phyloP scores from a whole-genome alignment of 2,329 filamentous ascomycete species.

The Dothistroma septosporum region DNA sequence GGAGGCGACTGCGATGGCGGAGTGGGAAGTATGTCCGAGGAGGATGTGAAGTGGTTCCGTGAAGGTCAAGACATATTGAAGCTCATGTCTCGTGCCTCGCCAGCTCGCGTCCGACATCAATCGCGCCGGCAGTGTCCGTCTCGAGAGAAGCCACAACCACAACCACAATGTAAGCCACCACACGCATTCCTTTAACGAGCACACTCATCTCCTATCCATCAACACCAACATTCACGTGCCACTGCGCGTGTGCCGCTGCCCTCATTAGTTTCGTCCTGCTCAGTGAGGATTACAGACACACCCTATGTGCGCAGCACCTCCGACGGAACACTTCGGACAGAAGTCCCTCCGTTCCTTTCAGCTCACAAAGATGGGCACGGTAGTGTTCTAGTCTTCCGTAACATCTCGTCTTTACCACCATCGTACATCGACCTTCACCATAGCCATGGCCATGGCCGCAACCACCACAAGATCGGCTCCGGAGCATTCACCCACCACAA shows the following conservation, averaged over 20 bases:
- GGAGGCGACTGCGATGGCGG: neutral
- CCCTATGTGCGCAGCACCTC: neutral
- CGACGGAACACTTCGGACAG: neutral
- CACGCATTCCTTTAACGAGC: no score
- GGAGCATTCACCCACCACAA: neutral
- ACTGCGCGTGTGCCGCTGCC: neutral
- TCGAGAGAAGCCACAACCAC: neutral
- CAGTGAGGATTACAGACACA: neutral
- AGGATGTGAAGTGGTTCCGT: neutral
- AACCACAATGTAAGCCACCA: no score
- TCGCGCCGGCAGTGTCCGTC: neutral
- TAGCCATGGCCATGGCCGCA: neutral
- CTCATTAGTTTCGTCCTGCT: no score
- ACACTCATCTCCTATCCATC: neutral
- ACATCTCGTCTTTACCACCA: neutral
- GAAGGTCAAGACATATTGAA: neutral
- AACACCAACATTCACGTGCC: neutral
- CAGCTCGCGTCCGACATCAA: neutral
- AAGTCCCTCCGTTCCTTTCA: neutral
- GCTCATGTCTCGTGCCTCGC: neutral
- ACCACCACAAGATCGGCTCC: neutral
- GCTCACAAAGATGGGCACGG: neutral
- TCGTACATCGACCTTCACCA: neutral
- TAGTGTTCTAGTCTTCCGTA: neutral
- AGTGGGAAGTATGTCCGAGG: neutral